Conservation (phyloP, 1,284 basidiomycete genomes). For the Fistulinella cinereoalba region DNA sequence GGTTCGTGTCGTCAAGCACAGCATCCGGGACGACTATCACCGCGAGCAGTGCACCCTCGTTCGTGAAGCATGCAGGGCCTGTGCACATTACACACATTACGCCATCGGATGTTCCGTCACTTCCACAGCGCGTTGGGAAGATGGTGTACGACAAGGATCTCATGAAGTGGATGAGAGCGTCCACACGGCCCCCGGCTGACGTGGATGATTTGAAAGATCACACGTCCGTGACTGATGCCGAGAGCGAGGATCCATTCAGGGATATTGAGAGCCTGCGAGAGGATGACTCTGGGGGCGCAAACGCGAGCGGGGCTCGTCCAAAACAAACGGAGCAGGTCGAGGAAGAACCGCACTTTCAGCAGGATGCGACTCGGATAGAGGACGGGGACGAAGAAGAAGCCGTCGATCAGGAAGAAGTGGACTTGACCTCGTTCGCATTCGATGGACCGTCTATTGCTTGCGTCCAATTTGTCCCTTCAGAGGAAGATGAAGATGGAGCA, state of each 20-base stretch:
- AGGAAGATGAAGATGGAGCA: slow-evolving; percentile 39
- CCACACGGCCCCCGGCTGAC: slow-evolving; percentile 34
- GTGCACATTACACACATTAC: slow-evolving; percentile 74
- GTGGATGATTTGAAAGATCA: slow-evolving; percentile 41
- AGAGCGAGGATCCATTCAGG: slow-evolving; percentile 81
- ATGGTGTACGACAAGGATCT: slow-evolving; percentile 82
- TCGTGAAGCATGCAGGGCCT: slow-evolving; percentile 80
- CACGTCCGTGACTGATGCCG: slow-evolving; percentile 44
- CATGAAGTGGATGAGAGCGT: slow-evolving; percentile 82
- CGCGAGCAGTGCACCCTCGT: slow-evolving; percentile 69
- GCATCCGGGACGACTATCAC: slow-evolving; percentile 73
- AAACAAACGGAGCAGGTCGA: slow-evolving; percentile 30
- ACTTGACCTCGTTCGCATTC: slow-evolving; percentile 69
- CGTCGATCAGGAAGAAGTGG: slow-evolving; percentile 59
- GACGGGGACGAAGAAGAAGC: slow-evolving; percentile 44
- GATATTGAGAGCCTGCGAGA: slow-evolving; percentile 82
- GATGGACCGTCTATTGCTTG: slow-evolving; percentile 54
- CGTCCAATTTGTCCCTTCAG: slow-evolving; percentile 42
- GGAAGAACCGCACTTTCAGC: slow-evolving; percentile 32
- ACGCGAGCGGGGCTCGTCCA: slow-evolving; percentile 6
- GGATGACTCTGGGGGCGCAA: slow-evolving; percentile 42
- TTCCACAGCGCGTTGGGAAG: slow-evolving; percentile 76
- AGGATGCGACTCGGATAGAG: slow-evolving; percentile 51
- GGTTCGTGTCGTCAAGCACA: slow-evolving; percentile 82
- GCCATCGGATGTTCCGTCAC: slow-evolving; percentile 71